Conservation (phyloP, 495 filamentous ascomycete genomes). For the Lepidopterella palustris region DNA sequence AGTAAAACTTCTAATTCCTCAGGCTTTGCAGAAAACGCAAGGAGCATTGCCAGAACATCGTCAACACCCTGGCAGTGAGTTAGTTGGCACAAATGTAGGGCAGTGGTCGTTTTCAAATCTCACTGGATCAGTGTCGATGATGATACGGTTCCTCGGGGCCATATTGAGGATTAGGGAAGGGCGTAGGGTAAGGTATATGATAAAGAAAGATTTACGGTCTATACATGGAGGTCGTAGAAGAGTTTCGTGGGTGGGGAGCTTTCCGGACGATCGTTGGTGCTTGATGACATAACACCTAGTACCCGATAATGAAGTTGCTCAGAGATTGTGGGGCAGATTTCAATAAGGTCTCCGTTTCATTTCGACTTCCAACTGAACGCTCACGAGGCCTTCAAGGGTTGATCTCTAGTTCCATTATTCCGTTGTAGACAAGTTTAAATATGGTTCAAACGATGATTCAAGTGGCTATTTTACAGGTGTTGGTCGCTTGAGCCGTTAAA, state of each 20-base stretch:
- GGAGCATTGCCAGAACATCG: constrained; percentile 78
- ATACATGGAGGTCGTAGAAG: neutral
- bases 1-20: constrained; percentile 85
- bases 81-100: neutral
- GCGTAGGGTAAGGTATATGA: neutral
- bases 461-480: too few species aligned
- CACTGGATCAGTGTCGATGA: constrained; percentile 86
- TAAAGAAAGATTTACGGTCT: neutral
- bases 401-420: too few species aligned
- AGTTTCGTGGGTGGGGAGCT: neutral
- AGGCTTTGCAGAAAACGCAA: constrained; percentile 74
- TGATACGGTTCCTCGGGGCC: constrained; percentile 58
- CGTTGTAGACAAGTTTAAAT: too few species aligned
- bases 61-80: constrained; percentile 66
- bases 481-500: neutral
- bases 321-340: neutral
- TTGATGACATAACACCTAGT: constrained; percentile 3
- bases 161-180: constrained; percentile 14
- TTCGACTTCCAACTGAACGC: too few species aligned
- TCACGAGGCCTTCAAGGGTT: too few species aligned
- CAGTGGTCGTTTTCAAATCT: neutral
- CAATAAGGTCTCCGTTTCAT: too few species aligned
- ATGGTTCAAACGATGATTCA: too few species aligned
- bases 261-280: neutral
- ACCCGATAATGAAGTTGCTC: neutral